Evolutionary conservation across 1,284 basidiomycete species (phyloP).

Genomic region (Xerocomus nothofagi): DNA sequence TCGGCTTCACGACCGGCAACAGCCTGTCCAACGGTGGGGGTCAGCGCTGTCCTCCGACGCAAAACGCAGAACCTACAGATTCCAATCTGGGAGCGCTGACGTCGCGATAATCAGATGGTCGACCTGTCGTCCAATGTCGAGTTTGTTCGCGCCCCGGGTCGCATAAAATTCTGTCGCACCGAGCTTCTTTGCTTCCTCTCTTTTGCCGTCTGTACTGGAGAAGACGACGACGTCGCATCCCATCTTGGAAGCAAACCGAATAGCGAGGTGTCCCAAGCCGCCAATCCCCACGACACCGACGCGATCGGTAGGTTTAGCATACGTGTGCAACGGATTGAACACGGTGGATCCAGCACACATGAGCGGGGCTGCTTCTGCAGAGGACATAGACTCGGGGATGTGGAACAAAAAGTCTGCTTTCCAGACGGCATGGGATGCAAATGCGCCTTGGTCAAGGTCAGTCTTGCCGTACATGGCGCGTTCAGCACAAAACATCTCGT

Average conservation of each 20-base stretch:
- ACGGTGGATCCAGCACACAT: constrained; percentile 43
- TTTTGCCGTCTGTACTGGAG: constrained; percentile 55
- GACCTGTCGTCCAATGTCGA: constrained; percentile 29
- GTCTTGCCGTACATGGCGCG: constrained; percentile 28
- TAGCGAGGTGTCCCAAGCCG: constrained; percentile 40
- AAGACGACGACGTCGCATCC: constrained; percentile 60
- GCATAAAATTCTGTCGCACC: constrained; percentile 48
- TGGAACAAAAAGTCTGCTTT: constrained; percentile 35
- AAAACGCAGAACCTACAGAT: constrained; percentile 19
- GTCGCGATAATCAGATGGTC: constrained; percentile 32
- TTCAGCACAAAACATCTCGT: constrained; percentile 31
- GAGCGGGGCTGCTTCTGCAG: constrained; percentile 36
- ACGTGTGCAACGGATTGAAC: constrained; percentile 28
- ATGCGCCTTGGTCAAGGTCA: constrained; percentile 36
- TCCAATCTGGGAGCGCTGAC: constrained; percentile 31
- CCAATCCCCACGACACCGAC: constrained; percentile 39
- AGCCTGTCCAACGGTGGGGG: constrained; percentile 13
- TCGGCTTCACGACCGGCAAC: constrained; percentile 23
- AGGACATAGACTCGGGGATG: constrained; percentile 35
- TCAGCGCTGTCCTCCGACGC: constrained; percentile 4
- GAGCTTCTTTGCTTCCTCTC: constrained; percentile 52
- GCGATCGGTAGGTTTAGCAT: constrained; percentile 34
- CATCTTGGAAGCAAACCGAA: constrained; percentile 42
- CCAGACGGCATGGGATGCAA: constrained; percentile 36
- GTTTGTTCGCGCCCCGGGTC: constrained; percentile 22